These are phyloP conservation scores for Plenodomus biglobosus DNA, from an alignment of 2,329 filamentous ascomycete species.

Conservation along the genomic window DNA sequence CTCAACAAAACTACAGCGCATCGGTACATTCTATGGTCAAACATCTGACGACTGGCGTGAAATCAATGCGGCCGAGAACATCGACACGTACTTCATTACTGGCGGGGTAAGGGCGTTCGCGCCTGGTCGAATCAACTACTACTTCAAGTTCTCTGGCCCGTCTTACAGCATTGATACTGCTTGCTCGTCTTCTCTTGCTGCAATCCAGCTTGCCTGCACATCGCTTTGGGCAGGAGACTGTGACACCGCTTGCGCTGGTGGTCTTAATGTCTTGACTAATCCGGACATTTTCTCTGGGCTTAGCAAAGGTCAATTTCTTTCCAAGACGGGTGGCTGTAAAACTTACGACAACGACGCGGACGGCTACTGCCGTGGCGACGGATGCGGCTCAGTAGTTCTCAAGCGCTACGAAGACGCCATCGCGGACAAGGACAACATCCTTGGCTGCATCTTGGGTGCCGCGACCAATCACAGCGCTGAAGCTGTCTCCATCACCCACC, in stretches of 20 bases:
- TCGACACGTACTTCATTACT: slow-evolving; percentile 69
- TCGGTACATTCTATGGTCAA: slow-evolving; percentile 74
- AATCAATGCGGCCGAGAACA: slow-evolving; percentile 70
- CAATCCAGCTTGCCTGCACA: slow-evolving; percentile 71
- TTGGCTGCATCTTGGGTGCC: slow-evolving; percentile 74
- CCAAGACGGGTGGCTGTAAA: slow-evolving; percentile 74
- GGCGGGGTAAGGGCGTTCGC: slow-evolving; percentile 64
- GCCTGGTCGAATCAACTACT: slow-evolving; percentile 70
- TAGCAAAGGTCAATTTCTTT: slow-evolving; percentile 75
- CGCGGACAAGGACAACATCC: slow-evolving; percentile 68
- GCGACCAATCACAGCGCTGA: slow-evolving; percentile 82
- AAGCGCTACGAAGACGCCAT: slow-evolving; percentile 80
- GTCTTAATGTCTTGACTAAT: slow-evolving; percentile 76
- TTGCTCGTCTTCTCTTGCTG: slow-evolving; percentile 72
- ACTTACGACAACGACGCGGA: slow-evolving; percentile 80
- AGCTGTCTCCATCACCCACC: slow-evolving; percentile 80
- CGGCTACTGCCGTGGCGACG: slow-evolving; percentile 80
- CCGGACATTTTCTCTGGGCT: slow-evolving; percentile 78
- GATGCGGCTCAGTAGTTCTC: slow-evolving; percentile 71
- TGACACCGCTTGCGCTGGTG: slow-evolving; percentile 78
- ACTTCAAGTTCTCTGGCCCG: slow-evolving; percentile 74
- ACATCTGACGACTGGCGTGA: slow-evolving; percentile 78
- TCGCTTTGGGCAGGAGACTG: slow-evolving; percentile 75
- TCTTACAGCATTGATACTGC: slow-evolving; percentile 76
- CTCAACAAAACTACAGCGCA: slow-evolving; percentile 64